phyloP scores from a whole-genome alignment of 2,329 filamentous ascomycete species.

The Sclerotinia borealis region DNA sequence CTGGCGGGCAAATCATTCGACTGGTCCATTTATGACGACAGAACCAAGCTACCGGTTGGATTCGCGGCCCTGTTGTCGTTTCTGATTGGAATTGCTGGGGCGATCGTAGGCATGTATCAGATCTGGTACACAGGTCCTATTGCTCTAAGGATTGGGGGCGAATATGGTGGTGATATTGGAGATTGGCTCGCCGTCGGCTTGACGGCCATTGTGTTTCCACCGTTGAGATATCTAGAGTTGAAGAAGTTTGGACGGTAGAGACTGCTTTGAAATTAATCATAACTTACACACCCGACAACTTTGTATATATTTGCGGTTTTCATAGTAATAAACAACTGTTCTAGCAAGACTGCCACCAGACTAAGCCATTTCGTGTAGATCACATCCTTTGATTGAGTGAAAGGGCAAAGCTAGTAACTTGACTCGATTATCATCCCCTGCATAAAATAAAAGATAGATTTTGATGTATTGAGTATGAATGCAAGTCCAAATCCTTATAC shows the following conservation, averaged over 20 bases:
- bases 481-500: no score
- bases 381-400: neutral
- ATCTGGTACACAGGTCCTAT: conserved; percentile 61
- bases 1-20: conserved; percentile 49
- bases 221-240: conserved; percentile 43
- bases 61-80: conserved; percentile 58
- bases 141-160: conserved; percentile 47
- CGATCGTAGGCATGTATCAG: conserved; percentile 63
- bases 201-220: conserved; percentile 42
- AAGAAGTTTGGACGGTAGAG: conserved; percentile 38
- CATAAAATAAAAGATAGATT: neutral
- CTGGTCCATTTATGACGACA: conserved; percentile 49
- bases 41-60: conserved; percentile 51
- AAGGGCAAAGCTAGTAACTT: neutral
- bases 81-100: conserved; percentile 54
- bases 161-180: conserved; percentile 43
- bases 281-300: neutral
- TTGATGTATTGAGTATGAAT: no score
- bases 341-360: neutral
- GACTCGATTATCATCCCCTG: neutral
- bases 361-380: neutral
- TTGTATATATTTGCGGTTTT: neutral
- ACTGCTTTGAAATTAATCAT: neutral
- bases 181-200: conserved; percentile 48
- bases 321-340: neutral